Evolutionary conservation across 345 rosid species (phyloP).

Genomic region (Trapa incisa): DNA sequence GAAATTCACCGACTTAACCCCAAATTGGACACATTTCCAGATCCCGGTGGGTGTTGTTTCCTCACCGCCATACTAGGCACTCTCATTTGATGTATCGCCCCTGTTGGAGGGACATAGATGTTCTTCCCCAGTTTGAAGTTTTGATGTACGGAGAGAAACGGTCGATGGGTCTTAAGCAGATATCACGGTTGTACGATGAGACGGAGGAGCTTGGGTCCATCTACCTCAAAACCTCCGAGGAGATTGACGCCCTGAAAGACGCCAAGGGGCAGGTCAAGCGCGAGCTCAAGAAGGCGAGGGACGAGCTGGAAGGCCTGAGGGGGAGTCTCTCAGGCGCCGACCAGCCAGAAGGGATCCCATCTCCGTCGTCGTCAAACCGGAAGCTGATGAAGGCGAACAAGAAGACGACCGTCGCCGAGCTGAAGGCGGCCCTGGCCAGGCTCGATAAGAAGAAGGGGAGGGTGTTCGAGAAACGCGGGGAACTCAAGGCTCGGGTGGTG

Average conservation of each 20-base stretch:
- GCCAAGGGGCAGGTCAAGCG: conserved; percentile 8
- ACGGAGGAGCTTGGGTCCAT: conserved; percentile 5
- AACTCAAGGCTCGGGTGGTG: conserved; percentile 3
- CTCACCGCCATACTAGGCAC: neutral
- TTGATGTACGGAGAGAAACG: neutral
- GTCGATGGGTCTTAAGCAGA: conserved; percentile 4
- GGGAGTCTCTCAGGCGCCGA: neutral
- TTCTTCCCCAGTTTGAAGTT: too few species aligned
- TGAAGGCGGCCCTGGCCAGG: neutral
- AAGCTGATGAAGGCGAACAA: conserved; percentile 8
- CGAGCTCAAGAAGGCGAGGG: conserved; percentile 7
- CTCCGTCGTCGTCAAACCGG: neutral
- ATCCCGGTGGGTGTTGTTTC: neutral
- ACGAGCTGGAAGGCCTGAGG: conserved; percentile 4
- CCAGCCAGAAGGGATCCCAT: neutral
- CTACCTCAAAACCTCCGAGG: conserved; percentile 6
- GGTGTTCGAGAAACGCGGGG: conserved; percentile 6
- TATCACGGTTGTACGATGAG: neutral
- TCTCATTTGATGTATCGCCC: neutral
- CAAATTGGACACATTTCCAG: neutral
- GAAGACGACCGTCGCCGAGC: conserved; percentile 5
- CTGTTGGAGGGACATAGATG: neutral
- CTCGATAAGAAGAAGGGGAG: conserved; percentile 7
- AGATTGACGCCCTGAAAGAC: conserved; percentile 1
- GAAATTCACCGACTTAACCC: conserved; percentile 1